These are phyloP conservation scores for Fereydounia khargensis DNA, from an alignment of 1,284 basidiomycete genomes.

Conservation along the genomic window DNA sequence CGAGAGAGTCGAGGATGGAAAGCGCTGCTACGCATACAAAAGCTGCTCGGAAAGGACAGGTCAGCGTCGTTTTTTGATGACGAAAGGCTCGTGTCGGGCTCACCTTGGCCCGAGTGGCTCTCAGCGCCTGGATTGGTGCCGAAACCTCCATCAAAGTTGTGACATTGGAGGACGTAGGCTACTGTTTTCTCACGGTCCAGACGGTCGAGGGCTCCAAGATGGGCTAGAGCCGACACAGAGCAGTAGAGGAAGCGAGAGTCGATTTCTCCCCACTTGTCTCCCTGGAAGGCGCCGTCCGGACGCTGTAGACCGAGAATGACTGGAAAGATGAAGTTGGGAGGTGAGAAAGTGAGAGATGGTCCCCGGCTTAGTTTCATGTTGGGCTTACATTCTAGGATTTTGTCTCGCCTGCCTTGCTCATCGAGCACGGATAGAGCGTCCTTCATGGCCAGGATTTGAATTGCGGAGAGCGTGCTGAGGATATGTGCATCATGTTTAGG, in stretches of 20 bases:
- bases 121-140: constrained; percentile 80
- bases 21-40: constrained; percentile 85
- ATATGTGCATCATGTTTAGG: constrained; percentile 91
- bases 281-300: constrained; percentile 75
- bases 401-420: constrained; percentile 50
- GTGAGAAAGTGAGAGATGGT: too few species aligned
- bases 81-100: constrained; percentile 43
- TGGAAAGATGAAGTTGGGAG: too few species aligned
- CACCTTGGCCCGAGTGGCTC: constrained; percentile 87
- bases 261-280: constrained; percentile 83
- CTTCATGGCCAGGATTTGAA: constrained; percentile 86
- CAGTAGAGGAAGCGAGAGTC: constrained; percentile 91
- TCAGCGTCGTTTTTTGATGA: too few species aligned
- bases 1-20: constrained; percentile 78
- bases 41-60: too few species aligned
- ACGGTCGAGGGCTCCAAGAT: constrained; percentile 66
- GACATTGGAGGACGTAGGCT: constrained; percentile 72
- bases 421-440: constrained; percentile 71
- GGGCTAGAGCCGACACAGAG: constrained; percentile 75
- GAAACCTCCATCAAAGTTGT: constrained; percentile 95
- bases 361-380: too few species aligned
- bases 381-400: constrained; percentile 76
- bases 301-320: constrained; percentile 71
- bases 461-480: constrained; percentile 79
- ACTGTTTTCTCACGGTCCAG: constrained; percentile 65